Base-by-base conservation (phyloP, 1,284 basidiomycete species). In the Microbotryomycetes sp. region DNA sequence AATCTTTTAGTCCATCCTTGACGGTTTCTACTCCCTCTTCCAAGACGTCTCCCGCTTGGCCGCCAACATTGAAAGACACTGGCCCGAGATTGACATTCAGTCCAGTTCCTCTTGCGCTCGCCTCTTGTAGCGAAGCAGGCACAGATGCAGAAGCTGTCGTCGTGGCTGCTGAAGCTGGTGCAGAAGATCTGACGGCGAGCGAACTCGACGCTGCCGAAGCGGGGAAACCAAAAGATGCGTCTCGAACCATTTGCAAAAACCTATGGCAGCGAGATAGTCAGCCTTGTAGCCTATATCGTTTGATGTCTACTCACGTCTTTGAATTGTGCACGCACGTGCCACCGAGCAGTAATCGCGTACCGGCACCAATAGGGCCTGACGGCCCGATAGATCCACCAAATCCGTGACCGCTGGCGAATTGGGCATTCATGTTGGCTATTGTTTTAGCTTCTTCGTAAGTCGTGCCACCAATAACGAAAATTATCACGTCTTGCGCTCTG, bases 291-390 rank as follows among this genome's bases (percentile, higher is more conserved):
- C 9, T 13, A 21, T 23, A 27, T 21, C 27, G 21, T 23, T 50
- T 23, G 29, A 45, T 45, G 45, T 29, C 48, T 24, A 57, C 81
- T 61, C 73, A 91, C 89, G 85, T 88, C 21, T 85, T 84, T 4
- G 91, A 94, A 73, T 96, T 97, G 75, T 93, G 91, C 18, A 97
- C 82, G 66, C 86, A 92, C 46, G 89, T 93, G 11, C 93, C 92
- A 9, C 93, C 92, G 2, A 97, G 83, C 3, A 97, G 76, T 50
- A 96, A 78, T 26, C 91, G 81, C 16, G 83, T 83, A 6, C 85
- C 85, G 13, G 80, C 70, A 3, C 75, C 76, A 52, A 59, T 60
- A 23, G 60, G 56, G 4, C 81, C 80, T n/a, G 82, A 81, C 0
- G 76, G 72, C 29, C 75, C 76, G 31, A 76, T 73, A 1, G 72